Conservation (phyloP, 805 yeast species). For the Blastobotrys mokoenaii region DNA sequence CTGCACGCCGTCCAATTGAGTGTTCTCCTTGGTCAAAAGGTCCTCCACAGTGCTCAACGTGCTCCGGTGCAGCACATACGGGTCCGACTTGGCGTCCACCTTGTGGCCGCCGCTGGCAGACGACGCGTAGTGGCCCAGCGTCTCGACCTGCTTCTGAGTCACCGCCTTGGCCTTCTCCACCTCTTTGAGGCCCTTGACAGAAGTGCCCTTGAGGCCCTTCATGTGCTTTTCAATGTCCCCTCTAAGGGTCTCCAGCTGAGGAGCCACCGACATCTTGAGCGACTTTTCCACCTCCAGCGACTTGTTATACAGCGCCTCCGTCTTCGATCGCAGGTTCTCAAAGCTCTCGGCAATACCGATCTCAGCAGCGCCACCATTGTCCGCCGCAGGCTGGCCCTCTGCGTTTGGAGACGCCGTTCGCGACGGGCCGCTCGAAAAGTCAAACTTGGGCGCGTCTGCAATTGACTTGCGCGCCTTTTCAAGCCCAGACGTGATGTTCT, state of each 20-base stretch:
- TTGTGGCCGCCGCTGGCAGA: constrained; percentile 24
- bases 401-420: constrained; percentile 6
- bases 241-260: constrained; percentile 35
- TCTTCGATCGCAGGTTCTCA: constrained; percentile 23
- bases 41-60: constrained; percentile 31
- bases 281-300: constrained; percentile 34
- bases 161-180: constrained; percentile 28
- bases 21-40: constrained; percentile 40
- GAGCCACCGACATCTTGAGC: constrained; percentile 32
- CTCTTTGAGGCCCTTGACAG: constrained; percentile 31
- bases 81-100: constrained; percentile 36
- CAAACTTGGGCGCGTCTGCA: constrained; percentile 30
- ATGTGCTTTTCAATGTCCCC: constrained; percentile 36
- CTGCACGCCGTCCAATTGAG: constrained; percentile 37
- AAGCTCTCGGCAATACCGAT: constrained; percentile 30
- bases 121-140: constrained; percentile 28
- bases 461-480: constrained; percentile 30
- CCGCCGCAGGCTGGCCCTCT: constrained; percentile 6
- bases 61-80: constrained; percentile 36
- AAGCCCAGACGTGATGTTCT: constrained; percentile 21
- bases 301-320: constrained; percentile 29
- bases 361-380: constrained; percentile 13
- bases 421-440: constrained; percentile 10
- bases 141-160: constrained; percentile 34
- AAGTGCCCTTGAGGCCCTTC: constrained; percentile 32